Evolutionary conservation across 495 filamentous ascomycete species (phyloP).

Genomic region (Tuber melanosporum): DNA sequence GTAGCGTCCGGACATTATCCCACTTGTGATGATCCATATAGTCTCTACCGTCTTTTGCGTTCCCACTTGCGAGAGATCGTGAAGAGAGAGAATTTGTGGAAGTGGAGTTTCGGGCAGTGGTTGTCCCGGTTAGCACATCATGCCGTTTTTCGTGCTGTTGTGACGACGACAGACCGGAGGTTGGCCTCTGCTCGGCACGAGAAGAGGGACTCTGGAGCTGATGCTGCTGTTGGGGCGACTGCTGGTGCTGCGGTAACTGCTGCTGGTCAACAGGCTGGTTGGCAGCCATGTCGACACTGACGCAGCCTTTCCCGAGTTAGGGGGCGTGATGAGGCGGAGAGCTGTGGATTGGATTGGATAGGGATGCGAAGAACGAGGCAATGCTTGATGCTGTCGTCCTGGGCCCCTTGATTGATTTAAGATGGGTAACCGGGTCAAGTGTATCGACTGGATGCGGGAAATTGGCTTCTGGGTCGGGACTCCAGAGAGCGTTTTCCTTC

Average conservation of each 20-base stretch:
- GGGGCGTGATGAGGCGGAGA: constrained; percentile 3
- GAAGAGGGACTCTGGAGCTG: constrained; percentile 24
- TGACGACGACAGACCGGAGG: constrained; percentile 29
- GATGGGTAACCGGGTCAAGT: neutral
- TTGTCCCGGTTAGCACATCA: constrained; percentile 32
- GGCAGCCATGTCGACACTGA: constrained; percentile 25
- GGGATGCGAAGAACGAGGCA: constrained; percentile 13
- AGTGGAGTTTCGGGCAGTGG: constrained; percentile 35
- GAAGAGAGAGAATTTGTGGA: constrained; percentile 40
- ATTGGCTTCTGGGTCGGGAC: neutral
- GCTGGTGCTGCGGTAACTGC: constrained; percentile 7
- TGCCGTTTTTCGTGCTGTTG: constrained; percentile 20
- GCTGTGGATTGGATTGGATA: constrained; percentile 27
- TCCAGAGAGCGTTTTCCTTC: neutral
- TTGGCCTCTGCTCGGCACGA: constrained; percentile 24
- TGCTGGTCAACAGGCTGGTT: constrained; percentile 27
- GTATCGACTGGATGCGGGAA: neutral
- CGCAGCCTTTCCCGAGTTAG: neutral
- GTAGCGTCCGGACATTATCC: constrained; percentile 41
- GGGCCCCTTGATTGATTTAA: constrained; percentile 5
- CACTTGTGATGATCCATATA: constrained; percentile 30
- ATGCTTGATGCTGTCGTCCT: constrained; percentile 14
- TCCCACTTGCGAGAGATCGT: constrained; percentile 29
- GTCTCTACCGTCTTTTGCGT: constrained; percentile 25
- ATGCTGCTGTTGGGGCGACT: constrained; percentile 20